Evolutionary conservation across 805 yeast species (phyloP), one percentile per base, ranked within the genome.

Genomic region (Metschnikowia lochheadii): DNA sequence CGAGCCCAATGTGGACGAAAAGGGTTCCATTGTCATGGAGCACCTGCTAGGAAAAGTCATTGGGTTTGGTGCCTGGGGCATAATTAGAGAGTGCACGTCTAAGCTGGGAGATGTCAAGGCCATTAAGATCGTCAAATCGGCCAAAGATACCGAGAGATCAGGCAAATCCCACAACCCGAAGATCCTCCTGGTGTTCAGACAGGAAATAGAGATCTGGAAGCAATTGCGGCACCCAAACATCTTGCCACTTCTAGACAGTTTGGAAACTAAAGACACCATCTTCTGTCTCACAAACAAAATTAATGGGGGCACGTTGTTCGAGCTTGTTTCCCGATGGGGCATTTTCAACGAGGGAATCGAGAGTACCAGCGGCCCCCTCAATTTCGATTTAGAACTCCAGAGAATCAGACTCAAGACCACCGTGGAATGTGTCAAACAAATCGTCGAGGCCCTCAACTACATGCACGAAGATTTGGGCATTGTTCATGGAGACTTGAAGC

Each of bases 41-140:
- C 81, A 82, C 56, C 76, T 68, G 32, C 63, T 90, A 31, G 96
- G 95, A 1, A 82, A 82, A 57, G 78, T 85, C 10, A 84, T 89
- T 54, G 96, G 96, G 1, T 81, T 80, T 63, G 97, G 97, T 13
- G 95, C 96, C 0, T 91, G 94, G 86, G 96, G 96, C 10, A 78
- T 84, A 29, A 85, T 90, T 10, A 72, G 96, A 51, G 92, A 87
- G 63, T 87, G 92, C 55, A 65, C 61, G 7, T 62, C 65, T 3
- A 53, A 57, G n/a, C 56, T 55, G 36, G 71, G 73, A 57, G 70
- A 54, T 11, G 61, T 68, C 3, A 61, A 63, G 49, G 95, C 94
- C 0, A 80, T 86, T 56, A 87, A 87, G 63, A 77, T 80, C 44
- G 82, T 83, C 26, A 76, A 75, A 52, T 64, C 72, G 35, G 51